Evolutionary conservation across 805 yeast species (phyloP), one percentile per base, ranked within the genome.

Genomic region (Candida odintsovae): DNA sequence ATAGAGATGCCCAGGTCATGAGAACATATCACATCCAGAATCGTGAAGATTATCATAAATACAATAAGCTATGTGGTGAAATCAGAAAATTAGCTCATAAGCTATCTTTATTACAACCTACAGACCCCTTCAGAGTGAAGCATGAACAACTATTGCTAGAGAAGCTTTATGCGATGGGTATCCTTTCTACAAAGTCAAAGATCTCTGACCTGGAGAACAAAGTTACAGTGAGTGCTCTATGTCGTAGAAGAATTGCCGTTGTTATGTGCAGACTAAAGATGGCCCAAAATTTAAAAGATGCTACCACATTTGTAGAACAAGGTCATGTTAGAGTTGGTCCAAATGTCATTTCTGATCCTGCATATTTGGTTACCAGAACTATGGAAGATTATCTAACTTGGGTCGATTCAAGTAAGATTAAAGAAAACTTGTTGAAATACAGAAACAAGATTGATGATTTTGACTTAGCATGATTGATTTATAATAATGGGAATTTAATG

Each of bases 321-420:
- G 99, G 99, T 2, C 98, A 94, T 61, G 96, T 94, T 3, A 77
- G 99, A 56, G 96, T 94, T 7, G 99, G 99, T 0, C 98, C 98
- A 12, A 86, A 89, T 62, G 84, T 95, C 23, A 83, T 95, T 39
- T 90, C 97, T 1, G 99, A 94, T 65, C 95, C 98, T 4, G 97
- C 98, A 0, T 92, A 83, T 63, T 72, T 95, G 57, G 94, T 94
- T 6, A 92, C 97, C 2, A 77, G 97, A 62, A 88, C 81, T 57
- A 76, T 94, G 86, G 99, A 94, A 64, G 99, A 94, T 65, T 94
- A 89, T 65, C 75, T 94, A 56, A 94, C 99, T 4, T 94, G 99
- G 99, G 94, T 87, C n/a, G 97, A 94, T 60, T 77, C 83, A 38
- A 84, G 95, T 55, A 95, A 94, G 83, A 90, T 95, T 67, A 90